A percentile compares a stretch with the other conserved stretches of the same genome.
Conservation (phyloP, 2,329 filamentous ascomycete species). For the Aspergillus tamarii region DNA sequence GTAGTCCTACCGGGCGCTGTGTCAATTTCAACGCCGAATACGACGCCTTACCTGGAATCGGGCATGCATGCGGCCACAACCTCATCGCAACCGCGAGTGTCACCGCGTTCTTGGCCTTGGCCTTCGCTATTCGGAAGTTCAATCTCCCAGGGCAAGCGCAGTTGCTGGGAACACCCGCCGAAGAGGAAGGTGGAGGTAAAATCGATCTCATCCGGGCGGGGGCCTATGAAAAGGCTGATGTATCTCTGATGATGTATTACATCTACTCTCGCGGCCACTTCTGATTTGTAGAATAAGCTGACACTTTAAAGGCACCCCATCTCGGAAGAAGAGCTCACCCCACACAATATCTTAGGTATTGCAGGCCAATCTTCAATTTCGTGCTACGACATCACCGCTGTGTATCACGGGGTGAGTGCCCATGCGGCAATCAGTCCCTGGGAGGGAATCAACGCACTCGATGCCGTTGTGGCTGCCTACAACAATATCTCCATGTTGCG, state of each 20-base stretch:
- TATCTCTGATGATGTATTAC: slow-evolving; percentile 14
- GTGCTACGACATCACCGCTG: slow-evolving; percentile 26
- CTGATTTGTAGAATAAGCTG: background rate
- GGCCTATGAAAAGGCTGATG: slow-evolving; percentile 15
- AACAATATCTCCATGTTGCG: slow-evolving; percentile 52
- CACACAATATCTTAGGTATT: background rate
- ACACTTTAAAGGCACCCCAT: background rate
- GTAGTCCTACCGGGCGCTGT: slow-evolving; percentile 11
- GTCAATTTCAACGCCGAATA: slow-evolving; percentile 28
- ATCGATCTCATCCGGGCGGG: slow-evolving; percentile 4
- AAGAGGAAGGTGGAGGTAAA: slow-evolving; percentile 25
- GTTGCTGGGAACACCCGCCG: slow-evolving; percentile 22
- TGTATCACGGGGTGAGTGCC: slow-evolving; percentile 53
- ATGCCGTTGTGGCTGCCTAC: slow-evolving; percentile 53
- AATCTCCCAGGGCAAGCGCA: slow-evolving; percentile 10
- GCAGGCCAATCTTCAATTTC: background rate
- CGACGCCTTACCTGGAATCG: slow-evolving; percentile 25
- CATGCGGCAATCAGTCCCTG: slow-evolving; percentile 59
- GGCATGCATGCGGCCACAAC: slow-evolving; percentile 31
- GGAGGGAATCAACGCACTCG: slow-evolving; percentile 60
- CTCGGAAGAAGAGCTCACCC: background rate
- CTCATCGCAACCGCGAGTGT: slow-evolving; percentile 24
- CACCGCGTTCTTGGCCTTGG: slow-evolving; percentile 17
- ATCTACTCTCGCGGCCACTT: background rate
- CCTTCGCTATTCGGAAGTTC: slow-evolving; percentile 11